These are phyloP conservation scores for Suillus hirtellus DNA, from an alignment of 768 basidiomycete genomes.

Conservation along the genomic window DNA sequence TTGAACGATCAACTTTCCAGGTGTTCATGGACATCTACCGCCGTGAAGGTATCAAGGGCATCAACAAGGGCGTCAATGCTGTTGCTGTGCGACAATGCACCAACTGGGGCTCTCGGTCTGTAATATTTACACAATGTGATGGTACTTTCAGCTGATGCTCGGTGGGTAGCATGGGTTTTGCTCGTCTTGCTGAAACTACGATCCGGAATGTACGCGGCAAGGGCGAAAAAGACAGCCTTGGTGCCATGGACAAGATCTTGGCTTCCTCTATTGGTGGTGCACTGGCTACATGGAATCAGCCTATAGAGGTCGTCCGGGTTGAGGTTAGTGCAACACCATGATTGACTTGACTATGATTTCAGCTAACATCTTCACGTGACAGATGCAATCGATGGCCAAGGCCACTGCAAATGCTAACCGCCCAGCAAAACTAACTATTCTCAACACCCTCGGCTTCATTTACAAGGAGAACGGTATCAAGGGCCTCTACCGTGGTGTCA, in stretches of 20 bases:
- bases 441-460: conserved; percentile 91
- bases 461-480: conserved; percentile 96
- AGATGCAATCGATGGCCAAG: conserved; percentile 99
- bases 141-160: conserved; percentile 14
- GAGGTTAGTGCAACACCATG: conserved; percentile 53
- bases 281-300: conserved; percentile 98
- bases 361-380: conserved; percentile 14
- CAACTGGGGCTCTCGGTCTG: conserved; percentile 89
- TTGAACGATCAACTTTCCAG: conserved; percentile 90
- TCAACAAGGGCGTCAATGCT: conserved; percentile 99
- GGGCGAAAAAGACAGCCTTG: conserved; percentile 69
- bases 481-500: conserved; percentile 96
- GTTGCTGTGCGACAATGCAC: conserved; percentile 91
- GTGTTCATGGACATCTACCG: conserved; percentile 95
- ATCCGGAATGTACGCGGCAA: conserved; percentile 83
- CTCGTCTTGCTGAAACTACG: conserved; percentile 81
- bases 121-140: background rate
- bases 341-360: background rate
- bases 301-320: conserved; percentile 95
- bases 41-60: conserved; percentile 89
- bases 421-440: conserved; percentile 87
- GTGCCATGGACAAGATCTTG: conserved; percentile 83
- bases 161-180: conserved; percentile 83
- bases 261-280: conserved; percentile 92
- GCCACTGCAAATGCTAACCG: conserved; percentile 66